Conservation (phyloP, 1,284 basidiomycete species). For the Polyporus tsugae region DNA sequence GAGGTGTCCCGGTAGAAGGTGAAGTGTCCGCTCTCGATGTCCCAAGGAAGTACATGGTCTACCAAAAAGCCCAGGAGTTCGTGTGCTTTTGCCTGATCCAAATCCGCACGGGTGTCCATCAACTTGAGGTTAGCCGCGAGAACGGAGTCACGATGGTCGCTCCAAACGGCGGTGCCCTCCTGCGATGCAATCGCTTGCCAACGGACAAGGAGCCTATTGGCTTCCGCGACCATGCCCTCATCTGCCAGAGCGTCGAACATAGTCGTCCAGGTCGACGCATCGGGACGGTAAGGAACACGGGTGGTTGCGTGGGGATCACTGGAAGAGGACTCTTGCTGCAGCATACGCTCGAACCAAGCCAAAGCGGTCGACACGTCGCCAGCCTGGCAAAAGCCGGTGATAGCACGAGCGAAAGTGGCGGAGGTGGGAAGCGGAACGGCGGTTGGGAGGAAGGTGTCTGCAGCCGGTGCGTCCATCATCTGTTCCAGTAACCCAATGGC, state of each 20-base stretch:
- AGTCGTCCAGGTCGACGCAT: constrained; percentile 55
- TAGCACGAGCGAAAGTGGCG: constrained; percentile 71
- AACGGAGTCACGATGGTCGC: constrained; percentile 44
- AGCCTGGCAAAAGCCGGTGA: constrained; percentile 69
- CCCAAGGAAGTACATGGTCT: constrained; percentile 33
- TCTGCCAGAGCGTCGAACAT: constrained; percentile 63
- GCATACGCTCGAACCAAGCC: constrained; percentile 74
- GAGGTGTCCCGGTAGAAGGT: constrained; percentile 32
- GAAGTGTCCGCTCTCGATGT: constrained; percentile 25
- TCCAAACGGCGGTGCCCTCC: constrained; percentile 47
- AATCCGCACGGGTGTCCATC: constrained; percentile 39
- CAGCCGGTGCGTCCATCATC: constrained; percentile 68
- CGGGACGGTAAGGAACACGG: constrained; percentile 57
- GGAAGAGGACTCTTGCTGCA: constrained; percentile 51
- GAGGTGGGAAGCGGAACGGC: constrained; percentile 67
- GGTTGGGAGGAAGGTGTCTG: constrained; percentile 44
- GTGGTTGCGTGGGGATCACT: constrained; percentile 49
- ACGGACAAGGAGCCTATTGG: constrained; percentile 60
- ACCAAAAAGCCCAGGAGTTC: constrained; percentile 42
- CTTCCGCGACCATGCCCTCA: constrained; percentile 55
- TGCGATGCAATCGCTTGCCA: constrained; percentile 45
- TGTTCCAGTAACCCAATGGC: constrained; percentile 77
- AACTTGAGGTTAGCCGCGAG: constrained; percentile 51
- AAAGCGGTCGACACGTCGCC: constrained; percentile 74
- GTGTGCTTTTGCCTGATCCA: constrained; percentile 32